phyloP scores from a whole-genome alignment of 2,329 filamentous ascomycete genomes.

The Aotearoamyces nothofagi region DNA sequence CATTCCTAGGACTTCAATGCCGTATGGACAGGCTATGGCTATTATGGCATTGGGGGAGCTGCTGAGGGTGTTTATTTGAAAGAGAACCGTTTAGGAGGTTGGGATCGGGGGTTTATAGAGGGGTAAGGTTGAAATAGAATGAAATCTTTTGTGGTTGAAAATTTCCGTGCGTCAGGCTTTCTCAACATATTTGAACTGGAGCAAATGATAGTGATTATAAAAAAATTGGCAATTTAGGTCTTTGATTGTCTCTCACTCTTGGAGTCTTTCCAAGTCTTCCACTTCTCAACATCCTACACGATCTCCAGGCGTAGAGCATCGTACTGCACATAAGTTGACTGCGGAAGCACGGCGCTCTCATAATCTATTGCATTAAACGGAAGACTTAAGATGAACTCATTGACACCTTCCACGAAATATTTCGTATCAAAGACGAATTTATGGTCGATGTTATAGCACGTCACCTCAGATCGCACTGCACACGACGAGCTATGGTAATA shows the following conservation, averaged over 20 bases:
- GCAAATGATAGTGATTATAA: too few species aligned
- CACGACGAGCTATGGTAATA: conserved; percentile 43
- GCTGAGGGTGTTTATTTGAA: too few species aligned
- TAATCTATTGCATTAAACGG: conserved; percentile 43
- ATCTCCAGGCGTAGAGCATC: conserved; percentile 47
- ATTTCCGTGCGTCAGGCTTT: too few species aligned
- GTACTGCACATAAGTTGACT: conserved; percentile 46
- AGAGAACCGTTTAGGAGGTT: too few species aligned
- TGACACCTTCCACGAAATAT: conserved; percentile 33
- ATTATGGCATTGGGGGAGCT: conserved; percentile 71
- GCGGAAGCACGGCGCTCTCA: conserved; percentile 38
- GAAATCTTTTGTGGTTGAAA: too few species aligned
- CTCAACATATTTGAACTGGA: too few species aligned
- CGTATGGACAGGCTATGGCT: conserved; percentile 73
- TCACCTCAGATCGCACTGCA: conserved; percentile 41
- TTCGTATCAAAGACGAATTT: conserved; percentile 40
- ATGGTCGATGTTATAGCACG: conserved; percentile 44
- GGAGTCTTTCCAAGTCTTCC: too few species aligned
- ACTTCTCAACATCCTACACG: conserved; percentile 14
- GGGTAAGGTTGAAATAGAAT: too few species aligned
- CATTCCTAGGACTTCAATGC: conserved; percentile 66
- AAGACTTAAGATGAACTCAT: conserved; percentile 39
- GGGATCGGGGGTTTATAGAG: too few species aligned
- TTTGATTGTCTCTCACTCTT: too few species aligned
- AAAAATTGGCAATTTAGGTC: too few species aligned